Evolutionary conservation across 2,329 filamentous ascomycete genomes (phyloP), one percentile per base, ranked within the genome.

Genomic region (Sporothrix pseudoabietina): DNA sequence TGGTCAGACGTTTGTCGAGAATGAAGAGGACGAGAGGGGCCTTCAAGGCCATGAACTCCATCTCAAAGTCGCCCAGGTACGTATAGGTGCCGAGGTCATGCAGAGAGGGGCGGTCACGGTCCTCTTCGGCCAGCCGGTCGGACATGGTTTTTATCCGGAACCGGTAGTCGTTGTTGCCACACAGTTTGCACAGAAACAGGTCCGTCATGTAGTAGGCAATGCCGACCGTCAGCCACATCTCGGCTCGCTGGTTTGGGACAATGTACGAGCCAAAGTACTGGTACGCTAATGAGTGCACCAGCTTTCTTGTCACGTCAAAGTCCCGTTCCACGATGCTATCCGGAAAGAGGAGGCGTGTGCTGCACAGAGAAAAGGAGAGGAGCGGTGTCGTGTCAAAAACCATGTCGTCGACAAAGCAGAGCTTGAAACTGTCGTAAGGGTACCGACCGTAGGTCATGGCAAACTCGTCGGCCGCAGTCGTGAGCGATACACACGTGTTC

Each of bases 211-310:
- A 99, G 84, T 95, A 94, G 0, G 95, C 92, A 65, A 97, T 91
- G 16, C 95, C 97, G 71, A 96, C 88, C 14, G 95, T 91, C 26
- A 97, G 90, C 96, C 96, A 99, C 71, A 90, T 89, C 80, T 99
- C 96, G 70, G 87, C 87, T 22, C 90, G 89, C 55, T 91, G 90
- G 79, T 94, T 93, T 0, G 96, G 91, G 66, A 97, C 91, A 77
- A 99, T 92, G 79, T 94, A 94, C 76, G 99, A 91, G 19, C 96
- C 96, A 76, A 96, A 93, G 92, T 95, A 99, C 80, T 99, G 96
- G 74, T 90, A 93, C 12, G 96, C 93, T 66, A 98, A 85, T 0
- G 94, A 91, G 79, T 96, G 92, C 9, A 97, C 91, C 26, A 99
- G 84, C 71, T 89, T 90, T 75, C 94, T 88, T 4, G 94, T 97